Conservation (phyloP, 2,329 filamentous ascomycete species). For the Chaetomium olivaceum region DNA sequence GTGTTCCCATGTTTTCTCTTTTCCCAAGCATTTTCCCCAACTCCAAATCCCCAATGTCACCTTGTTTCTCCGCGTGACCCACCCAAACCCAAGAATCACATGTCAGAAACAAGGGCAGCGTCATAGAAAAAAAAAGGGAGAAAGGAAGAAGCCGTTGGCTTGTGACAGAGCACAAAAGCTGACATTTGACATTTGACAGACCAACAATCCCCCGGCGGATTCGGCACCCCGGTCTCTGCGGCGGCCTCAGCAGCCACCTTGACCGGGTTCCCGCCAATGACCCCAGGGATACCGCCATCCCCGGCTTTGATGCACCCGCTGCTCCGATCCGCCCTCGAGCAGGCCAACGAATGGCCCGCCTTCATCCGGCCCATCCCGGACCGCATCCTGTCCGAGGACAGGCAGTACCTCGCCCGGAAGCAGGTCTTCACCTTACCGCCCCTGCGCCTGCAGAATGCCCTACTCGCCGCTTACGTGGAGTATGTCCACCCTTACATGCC, state of each 20-base stretch:
- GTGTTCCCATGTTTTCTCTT: not conserved
- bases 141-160: constrained; percentile 9
- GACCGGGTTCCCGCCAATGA: constrained; percentile 15
- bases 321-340: constrained; percentile 30
- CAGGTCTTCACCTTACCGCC: constrained; percentile 78
- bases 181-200: constrained; percentile 18
- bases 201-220: constrained; percentile 13
- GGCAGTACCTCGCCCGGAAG: constrained; percentile 80
- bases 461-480: constrained; percentile 80
- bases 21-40: not conserved
- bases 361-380: constrained; percentile 80
- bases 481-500: constrained; percentile 96
- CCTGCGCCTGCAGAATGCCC: constrained; percentile 70
- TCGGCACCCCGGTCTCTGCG: not conserved
- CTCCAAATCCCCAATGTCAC: constrained; percentile 1
- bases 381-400: constrained; percentile 77
- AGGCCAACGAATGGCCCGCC: constrained; percentile 49
- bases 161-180: constrained; percentile 9
- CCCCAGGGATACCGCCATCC: constrained; percentile 18
- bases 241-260: constrained; percentile 29
- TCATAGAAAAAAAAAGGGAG: not conserved
- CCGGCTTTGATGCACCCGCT: constrained; percentile 23
- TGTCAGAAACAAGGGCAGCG: constrained; percentile 22
- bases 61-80: constrained; percentile 14
- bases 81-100: constrained; percentile 25